phyloP scores from a whole-genome alignment of 352 stramenopile species.

The Pythium volutum region DNA sequence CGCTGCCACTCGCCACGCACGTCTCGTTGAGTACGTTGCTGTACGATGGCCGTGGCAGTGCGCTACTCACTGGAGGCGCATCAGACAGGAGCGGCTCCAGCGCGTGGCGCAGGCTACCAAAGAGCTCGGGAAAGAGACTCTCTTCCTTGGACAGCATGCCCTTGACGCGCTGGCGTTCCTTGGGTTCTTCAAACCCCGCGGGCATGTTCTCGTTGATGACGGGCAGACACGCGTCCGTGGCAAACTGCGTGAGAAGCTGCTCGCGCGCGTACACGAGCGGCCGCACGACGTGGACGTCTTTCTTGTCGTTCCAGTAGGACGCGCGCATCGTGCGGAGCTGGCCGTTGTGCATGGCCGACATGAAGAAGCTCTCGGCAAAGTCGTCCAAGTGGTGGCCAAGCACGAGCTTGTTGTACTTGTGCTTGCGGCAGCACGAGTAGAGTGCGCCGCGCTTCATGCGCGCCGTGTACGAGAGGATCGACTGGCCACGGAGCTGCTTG shows the following conservation, averaged over 20 bases:
- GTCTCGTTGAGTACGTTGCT: slow-evolving; percentile 15
- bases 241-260: slow-evolving; percentile 74
- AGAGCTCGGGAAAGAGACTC: slow-evolving; percentile 76
- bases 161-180: slow-evolving; percentile 93
- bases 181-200: slow-evolving; percentile 95
- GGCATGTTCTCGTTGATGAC: slow-evolving; percentile 98
- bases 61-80: slow-evolving; percentile 10
- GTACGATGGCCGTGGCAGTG: slow-evolving; percentile 2
- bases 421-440: slow-evolving; percentile 29
- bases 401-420: slow-evolving; percentile 34
- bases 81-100: slow-evolving; percentile 61
- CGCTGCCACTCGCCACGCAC: slow-evolving; percentile 21
- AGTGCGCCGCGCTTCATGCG: slow-evolving; percentile 91
- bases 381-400: slow-evolving; percentile 95
- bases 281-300: slow-evolving; percentile 92
- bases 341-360: slow-evolving; percentile 85
- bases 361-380: slow-evolving; percentile 95
- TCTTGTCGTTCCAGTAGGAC: slow-evolving; percentile 91
- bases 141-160: slow-evolving; percentile 91
- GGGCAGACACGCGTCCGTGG: slow-evolving; percentile 72
- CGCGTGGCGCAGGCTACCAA: slow-evolving; percentile 31
- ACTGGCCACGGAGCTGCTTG: slow-evolving; percentile 63
- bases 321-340: slow-evolving; percentile 93
- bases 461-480: slow-evolving; percentile 91
- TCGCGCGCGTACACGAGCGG: slow-evolving; percentile 94